phyloP scores from a whole-genome alignment of 768 basidiomycete genomes.

The Lentinus tigrinus region DNA sequence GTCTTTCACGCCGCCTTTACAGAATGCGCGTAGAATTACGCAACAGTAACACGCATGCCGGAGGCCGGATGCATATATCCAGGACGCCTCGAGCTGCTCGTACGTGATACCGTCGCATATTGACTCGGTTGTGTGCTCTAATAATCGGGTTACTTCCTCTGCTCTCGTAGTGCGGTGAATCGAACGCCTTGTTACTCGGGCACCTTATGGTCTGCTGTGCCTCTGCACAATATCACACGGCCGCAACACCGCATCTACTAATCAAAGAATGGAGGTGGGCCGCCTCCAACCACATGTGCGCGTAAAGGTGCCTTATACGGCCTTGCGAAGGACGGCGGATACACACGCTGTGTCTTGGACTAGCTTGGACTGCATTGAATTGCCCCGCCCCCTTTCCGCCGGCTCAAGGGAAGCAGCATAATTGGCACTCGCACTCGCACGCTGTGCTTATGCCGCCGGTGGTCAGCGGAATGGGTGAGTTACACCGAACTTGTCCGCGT shows the following conservation, averaged over 20 bases:
- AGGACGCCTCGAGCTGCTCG: background rate
- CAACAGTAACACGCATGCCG: too few species aligned
- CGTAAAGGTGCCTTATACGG: constrained; percentile 1
- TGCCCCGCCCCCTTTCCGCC: too few species aligned
- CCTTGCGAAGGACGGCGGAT: too few species aligned
- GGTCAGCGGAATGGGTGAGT: too few species aligned
- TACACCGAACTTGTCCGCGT: background rate
- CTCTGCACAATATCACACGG: background rate
- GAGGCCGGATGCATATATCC: background rate
- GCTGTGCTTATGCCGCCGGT: too few species aligned
- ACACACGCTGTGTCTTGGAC: too few species aligned
- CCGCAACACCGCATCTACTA: background rate
- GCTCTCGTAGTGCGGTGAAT: background rate
- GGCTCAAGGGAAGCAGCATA: too few species aligned
- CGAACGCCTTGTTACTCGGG: constrained; percentile 7
- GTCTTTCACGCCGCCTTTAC: too few species aligned
- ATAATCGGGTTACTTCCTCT: background rate
- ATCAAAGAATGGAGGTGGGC: background rate
- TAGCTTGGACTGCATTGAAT: too few species aligned
- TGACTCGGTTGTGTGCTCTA: background rate
- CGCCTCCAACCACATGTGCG: background rate
- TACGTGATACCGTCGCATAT: background rate
- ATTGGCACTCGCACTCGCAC: too few species aligned
- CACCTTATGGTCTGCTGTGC: background rate
- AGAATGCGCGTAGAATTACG: too few species aligned